A percentile compares a stretch with the other conserved stretches of the same genome.
Evolutionary conservation across 371 early-diverging fungal species (phyloP).

Genomic region (Mortierella sp.): DNA sequence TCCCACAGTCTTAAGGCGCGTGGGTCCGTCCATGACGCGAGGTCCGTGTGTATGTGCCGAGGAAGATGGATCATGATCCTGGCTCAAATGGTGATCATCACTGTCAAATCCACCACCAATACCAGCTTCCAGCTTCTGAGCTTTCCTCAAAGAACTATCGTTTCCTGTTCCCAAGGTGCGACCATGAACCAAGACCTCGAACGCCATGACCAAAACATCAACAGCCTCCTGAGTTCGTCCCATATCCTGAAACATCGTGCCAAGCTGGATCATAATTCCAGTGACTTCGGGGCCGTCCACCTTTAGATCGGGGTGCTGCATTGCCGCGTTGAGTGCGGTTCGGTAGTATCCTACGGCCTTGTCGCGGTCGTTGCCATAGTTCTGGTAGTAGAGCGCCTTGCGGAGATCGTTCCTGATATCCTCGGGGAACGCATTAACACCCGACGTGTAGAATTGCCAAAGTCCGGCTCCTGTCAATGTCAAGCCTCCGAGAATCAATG

Average conservation of each 20-base stretch:
- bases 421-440: conserved; percentile 71
- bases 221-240: conserved; percentile 69
- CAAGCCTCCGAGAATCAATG: conserved; percentile 60
- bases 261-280: conserved; percentile 76
- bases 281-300: conserved; percentile 69
- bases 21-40: conserved; percentile 50
- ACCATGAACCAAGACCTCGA: conserved; percentile 60
- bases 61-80: background rate
- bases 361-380: conserved; percentile 62
- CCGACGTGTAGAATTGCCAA: conserved; percentile 69
- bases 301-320: conserved; percentile 64
- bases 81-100: background rate
- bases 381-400: conserved; percentile 74
- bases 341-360: conserved; percentile 68
- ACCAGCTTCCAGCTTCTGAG: background rate
- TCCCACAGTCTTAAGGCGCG: conserved; percentile 67
- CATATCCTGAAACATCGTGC: conserved; percentile 64
- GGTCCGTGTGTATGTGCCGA: conserved; percentile 1
- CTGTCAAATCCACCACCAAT: conserved; percentile 9
- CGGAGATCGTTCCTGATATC: conserved; percentile 69
- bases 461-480: conserved; percentile 65
- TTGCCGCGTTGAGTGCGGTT: conserved; percentile 64
- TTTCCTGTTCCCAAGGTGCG: conserved; percentile 34
- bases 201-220: conserved; percentile 64
- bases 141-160: background rate